These are phyloP conservation scores for Mytilinidion resinicola DNA, from an alignment of 495 filamentous ascomycete genomes.

Conservation along the genomic window DNA sequence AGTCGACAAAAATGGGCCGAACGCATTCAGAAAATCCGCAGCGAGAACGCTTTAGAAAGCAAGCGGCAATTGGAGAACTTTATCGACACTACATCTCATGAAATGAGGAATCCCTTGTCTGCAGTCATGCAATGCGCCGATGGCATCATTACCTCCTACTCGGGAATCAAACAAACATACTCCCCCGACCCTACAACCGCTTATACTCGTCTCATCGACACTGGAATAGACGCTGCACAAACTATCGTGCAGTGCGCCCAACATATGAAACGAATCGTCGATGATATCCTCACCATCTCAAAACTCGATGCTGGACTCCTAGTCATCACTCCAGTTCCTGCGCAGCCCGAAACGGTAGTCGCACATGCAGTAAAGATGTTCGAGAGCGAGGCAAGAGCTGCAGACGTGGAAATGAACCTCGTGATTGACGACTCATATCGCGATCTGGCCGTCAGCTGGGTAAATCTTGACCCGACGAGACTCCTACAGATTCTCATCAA, in stretches of 20 bases:
- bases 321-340: conserved; percentile 21
- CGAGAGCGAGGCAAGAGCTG: conserved; percentile 18
- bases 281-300: conserved; percentile 31
- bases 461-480: conserved; percentile 24
- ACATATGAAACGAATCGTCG: conserved; percentile 30
- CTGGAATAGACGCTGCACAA: conserved; percentile 21
- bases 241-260: conserved; percentile 28
- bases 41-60: conserved; percentile 17
- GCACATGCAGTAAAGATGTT: conserved; percentile 27
- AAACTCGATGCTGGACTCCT: conserved; percentile 31
- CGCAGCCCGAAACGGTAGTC: conserved; percentile 15
- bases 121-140: conserved; percentile 32
- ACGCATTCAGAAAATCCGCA: conserved; percentile 14
- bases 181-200: neutral
- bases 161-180: neutral
- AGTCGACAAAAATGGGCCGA: conserved; percentile 4
- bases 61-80: conserved; percentile 26
- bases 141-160: conserved; percentile 14
- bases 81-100: conserved; percentile 32
- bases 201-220: conserved; percentile 5
- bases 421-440: conserved; percentile 13
- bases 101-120: conserved; percentile 31
- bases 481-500: conserved; percentile 49
- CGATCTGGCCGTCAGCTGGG: conserved; percentile 14
- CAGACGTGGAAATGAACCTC: conserved; percentile 18